Percentiles rank a stretch among this genome's conserved stretches.
These are phyloP conservation scores for Diaporthe australafricana DNA, from an alignment of 2,329 filamentous ascomycete species.

Conservation along the genomic window DNA sequence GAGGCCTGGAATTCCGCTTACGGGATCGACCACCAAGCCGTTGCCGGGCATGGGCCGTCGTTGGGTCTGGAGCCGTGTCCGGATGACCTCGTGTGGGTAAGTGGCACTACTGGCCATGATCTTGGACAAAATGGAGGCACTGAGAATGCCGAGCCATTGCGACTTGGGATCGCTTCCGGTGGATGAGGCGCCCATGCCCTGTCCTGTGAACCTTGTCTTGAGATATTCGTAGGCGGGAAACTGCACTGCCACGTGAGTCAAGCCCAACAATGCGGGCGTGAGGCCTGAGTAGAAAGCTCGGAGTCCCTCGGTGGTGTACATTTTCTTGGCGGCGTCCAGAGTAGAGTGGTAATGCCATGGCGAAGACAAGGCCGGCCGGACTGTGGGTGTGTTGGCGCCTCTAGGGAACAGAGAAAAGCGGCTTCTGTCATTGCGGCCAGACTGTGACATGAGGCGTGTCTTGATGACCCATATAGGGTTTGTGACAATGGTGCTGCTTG, in stretches of 20 bases:
- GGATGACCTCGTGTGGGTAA: conserved; percentile 96
- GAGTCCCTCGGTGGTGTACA: conserved; percentile 92
- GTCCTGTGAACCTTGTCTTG: conserved; percentile 89
- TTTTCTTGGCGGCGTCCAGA: conserved; percentile 91
- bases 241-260: conserved; percentile 96
- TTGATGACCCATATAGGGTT: conserved; percentile 99
- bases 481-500: conserved; percentile 91
- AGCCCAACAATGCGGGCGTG: conserved; percentile 88
- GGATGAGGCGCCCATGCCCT: conserved; percentile 82
- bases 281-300: conserved; percentile 95
- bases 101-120: conserved; percentile 93
- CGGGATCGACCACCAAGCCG: conserved; percentile 59
- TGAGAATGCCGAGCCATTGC: conserved; percentile 86
- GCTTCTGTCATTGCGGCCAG: conserved; percentile 57
- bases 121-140: conserved; percentile 93
- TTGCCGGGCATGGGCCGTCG: conserved; percentile 74
- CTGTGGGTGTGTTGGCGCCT: conserved; percentile 64
- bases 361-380: conserved; percentile 67
- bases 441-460: conserved; percentile 96
- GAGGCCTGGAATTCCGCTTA: conserved; percentile 57
- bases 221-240: conserved; percentile 96
- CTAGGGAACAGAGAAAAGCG: conserved; percentile 60
- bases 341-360: conserved; percentile 94
- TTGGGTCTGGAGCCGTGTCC: conserved; percentile 94
- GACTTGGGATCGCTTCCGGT: conserved; percentile 64